Conservation (phyloP, 2,329 filamentous ascomycete species). For the Calonectria honghensis region DNA sequence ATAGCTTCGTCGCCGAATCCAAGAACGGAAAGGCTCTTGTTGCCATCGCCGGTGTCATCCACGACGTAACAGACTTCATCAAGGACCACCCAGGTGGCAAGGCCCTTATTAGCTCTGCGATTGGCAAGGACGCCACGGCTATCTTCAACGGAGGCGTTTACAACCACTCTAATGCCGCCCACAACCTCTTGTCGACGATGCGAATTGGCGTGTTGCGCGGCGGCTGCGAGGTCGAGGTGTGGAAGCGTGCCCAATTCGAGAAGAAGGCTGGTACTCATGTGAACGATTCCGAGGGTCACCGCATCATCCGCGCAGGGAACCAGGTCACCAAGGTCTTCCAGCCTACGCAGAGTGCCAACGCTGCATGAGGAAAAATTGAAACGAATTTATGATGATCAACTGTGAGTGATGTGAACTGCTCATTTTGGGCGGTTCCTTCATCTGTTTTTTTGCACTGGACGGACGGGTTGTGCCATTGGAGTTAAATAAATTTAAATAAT, state of each 20-base stretch:
- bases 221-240: constrained; percentile 92
- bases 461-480: constrained; percentile 1
- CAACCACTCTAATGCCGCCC: constrained; percentile 90
- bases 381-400: constrained; percentile 22
- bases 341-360: constrained; percentile 82
- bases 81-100: constrained; percentile 92
- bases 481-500: constrained; percentile 22
- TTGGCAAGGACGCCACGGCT: constrained; percentile 91
- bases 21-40: constrained; percentile 85
- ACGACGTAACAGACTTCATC: constrained; percentile 90
- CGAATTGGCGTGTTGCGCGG: constrained; percentile 89
- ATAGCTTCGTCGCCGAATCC: constrained; percentile 86
- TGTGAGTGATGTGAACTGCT: not conserved
- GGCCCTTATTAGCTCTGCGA: constrained; percentile 86
- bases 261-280: constrained; percentile 88
- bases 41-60: constrained; percentile 88
- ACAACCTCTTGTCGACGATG: constrained; percentile 93
- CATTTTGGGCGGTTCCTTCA: not conserved
- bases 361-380: constrained; percentile 5
- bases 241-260: constrained; percentile 89
- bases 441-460: constrained; percentile 4
- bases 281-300: constrained; percentile 86
- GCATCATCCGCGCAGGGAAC: constrained; percentile 88
- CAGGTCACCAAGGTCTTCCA: constrained; percentile 90
- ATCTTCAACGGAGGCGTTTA: constrained; percentile 95